phyloP scores from a whole-genome alignment of 1,284 basidiomycete species.

The Melampsora americana region DNA sequence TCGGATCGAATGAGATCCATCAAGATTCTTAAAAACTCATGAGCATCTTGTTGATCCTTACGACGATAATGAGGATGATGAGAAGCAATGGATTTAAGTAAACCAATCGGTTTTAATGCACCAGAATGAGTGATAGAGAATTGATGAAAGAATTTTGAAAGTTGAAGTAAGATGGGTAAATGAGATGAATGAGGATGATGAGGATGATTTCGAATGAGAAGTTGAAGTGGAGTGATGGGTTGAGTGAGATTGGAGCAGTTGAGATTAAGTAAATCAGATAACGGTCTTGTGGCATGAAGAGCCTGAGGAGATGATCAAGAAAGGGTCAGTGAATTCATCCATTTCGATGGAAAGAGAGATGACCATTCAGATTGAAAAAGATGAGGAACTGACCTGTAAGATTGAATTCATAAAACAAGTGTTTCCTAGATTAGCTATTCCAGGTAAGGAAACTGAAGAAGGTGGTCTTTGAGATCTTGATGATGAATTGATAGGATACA shows the following conservation, averaged over 20 bases:
- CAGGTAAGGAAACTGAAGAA: conserved; percentile 46
- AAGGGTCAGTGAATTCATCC: too few species aligned
- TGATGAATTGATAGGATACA: too few species aligned
- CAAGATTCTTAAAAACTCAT: conserved; percentile 7
- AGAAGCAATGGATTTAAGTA: not conserved
- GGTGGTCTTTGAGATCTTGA: not conserved
- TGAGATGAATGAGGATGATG: not conserved
- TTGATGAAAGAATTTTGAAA: conserved; percentile 2
- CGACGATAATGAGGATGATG: not conserved
- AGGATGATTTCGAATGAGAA: not conserved
- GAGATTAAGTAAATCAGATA: not conserved
- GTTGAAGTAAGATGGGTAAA: not conserved
- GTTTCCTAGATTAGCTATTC: conserved; percentile 53
- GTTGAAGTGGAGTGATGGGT: not conserved
- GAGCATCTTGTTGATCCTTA: conserved; percentile 11
- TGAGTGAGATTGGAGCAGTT: not conserved
- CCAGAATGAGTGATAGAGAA: not conserved
- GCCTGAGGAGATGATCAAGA: too few species aligned
- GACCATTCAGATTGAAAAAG: not conserved
- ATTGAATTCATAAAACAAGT: conserved; percentile 55
- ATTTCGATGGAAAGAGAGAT: too few species aligned
- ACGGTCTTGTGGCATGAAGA: not conserved
- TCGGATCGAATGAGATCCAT: not conserved
- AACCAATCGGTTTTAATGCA: conserved; percentile 1
- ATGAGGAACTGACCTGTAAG: conserved; percentile 46